Evolutionary conservation across 306 rosid species (phyloP).

Genomic region (Citrullus amarus): DNA sequence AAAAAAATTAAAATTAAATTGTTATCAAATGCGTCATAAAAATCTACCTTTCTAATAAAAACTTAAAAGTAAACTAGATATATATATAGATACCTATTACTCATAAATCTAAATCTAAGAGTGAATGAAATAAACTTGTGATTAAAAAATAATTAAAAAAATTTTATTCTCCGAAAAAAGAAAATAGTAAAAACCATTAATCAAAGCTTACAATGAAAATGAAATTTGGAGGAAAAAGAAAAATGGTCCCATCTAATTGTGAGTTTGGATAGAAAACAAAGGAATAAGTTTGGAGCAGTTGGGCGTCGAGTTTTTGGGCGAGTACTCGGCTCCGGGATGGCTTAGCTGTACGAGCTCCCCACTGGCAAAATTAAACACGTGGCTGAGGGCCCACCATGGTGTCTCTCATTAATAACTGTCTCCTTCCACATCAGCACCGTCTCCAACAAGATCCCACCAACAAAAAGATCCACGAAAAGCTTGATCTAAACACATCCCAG

Average conservation of each 20-base stretch:
- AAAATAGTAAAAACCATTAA: no score
- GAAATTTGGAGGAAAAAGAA: not conserved
- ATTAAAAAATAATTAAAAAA: no score
- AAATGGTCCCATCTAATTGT: not conserved
- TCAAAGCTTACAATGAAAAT: not conserved
- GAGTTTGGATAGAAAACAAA: not conserved
- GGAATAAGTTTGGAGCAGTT: not conserved
- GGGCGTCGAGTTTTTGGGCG: not conserved
- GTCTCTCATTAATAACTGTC: not conserved
- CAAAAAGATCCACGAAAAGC: constrained; percentile 1
- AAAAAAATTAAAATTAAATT: no score
- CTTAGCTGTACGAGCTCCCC: constrained; percentile 4
- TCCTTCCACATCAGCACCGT: constrained; percentile 6
- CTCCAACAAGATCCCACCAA: not conserved
- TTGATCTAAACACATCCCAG: not conserved
- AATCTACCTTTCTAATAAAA: no score
- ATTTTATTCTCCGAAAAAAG: no score
- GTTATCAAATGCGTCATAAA: no score
- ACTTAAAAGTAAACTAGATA: no score
- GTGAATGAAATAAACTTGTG: no score
- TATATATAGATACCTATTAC: no score
- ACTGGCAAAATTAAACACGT: constrained; percentile 1
- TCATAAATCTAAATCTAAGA: no score
- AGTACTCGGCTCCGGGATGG: not conserved
- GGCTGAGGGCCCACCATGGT: not conserved